Evolutionary conservation across 345 rosid species (phyloP).

Genomic region (Lepidium aucheri): DNA sequence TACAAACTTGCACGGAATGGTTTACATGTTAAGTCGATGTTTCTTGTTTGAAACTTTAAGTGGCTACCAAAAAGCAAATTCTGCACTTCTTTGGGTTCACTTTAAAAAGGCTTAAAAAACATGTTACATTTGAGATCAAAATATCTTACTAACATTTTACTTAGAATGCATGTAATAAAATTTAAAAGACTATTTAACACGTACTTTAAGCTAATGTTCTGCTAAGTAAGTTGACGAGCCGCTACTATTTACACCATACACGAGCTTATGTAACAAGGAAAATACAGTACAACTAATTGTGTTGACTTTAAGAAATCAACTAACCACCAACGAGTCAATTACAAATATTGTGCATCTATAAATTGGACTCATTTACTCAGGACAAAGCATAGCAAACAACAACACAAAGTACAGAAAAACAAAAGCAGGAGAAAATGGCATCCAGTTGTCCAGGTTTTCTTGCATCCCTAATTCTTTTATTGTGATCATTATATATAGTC

Average conservation of each 20-base stretch:
- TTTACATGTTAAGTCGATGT: too few species aligned
- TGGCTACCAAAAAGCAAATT: too few species aligned
- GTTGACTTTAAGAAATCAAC: too few species aligned
- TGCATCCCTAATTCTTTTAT: not conserved
- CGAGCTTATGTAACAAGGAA: not conserved
- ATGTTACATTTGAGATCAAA: too few species aligned
- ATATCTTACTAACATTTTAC: not conserved
- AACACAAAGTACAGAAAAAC: not conserved
- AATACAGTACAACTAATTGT: not conserved
- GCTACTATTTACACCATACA: not conserved
- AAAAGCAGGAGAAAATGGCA: not conserved
- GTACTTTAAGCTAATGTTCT: not conserved
- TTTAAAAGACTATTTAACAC: too few species aligned
- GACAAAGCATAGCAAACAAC: not conserved
- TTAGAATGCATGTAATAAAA: not conserved
- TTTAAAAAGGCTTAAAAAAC: too few species aligned
- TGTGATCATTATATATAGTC: too few species aligned
- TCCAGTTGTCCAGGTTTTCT: not conserved
- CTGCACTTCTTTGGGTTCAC: too few species aligned
- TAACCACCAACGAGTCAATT: too few species aligned
- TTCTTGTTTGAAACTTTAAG: too few species aligned
- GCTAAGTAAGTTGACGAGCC: not conserved
- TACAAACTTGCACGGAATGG: too few species aligned
- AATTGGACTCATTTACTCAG: not conserved
- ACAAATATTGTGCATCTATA: not conserved